Evolutionary conservation across 2,329 filamentous ascomycete genomes (phyloP), one percentile per base, ranked within the genome.

Genomic region (Monosporascus sp.): DNA sequence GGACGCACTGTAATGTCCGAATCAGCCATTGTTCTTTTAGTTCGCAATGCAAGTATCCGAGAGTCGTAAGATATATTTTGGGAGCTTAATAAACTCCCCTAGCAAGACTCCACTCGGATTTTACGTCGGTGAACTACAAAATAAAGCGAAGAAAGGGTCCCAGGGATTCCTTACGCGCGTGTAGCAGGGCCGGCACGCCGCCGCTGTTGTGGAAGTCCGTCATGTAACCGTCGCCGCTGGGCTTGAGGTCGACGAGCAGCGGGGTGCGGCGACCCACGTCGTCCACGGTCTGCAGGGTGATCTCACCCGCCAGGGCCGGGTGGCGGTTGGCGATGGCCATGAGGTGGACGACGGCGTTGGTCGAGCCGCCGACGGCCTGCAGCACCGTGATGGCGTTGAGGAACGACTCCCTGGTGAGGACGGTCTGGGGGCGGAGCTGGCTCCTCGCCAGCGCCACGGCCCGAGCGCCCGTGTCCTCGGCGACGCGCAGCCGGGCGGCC

Each of bases 201-300:
- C 92, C 92, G 50, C 94, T 87, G 54, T 91, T 87, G 70, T 94
- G 94, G 41, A 97, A 85, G 65, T 97, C 91, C 5, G 87, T 90
- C 86, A 96, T 95, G 69, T 91, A 88, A 66, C 91, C 92, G 52
- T 88, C 86, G 1, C 92, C 92, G 55, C 84, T 89, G 0, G 92
- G 92, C n/a, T 92, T 90, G 19, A 96, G 77, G 65, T 95, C 88
- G 1, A 92, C 88, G 41, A 96, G 82, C 64, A 94, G 84, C 0
- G 91, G 91, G 1, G 91, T 91, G 59, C 81, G 84, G 59, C 90
- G 77, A 52, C 87, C 88, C 49, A 94, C 85, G 49, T 87, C 82
- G 69, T 95, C 90, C 65, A 96, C 79, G 40, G 91, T 91, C 61
- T 90, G 83, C 14, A 95, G 75, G 0, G 83, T 88, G n/a, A 95